phyloP scores from a whole-genome alignment of 139 green algal genomes.

The Chlamydomonas sp. region DNA sequence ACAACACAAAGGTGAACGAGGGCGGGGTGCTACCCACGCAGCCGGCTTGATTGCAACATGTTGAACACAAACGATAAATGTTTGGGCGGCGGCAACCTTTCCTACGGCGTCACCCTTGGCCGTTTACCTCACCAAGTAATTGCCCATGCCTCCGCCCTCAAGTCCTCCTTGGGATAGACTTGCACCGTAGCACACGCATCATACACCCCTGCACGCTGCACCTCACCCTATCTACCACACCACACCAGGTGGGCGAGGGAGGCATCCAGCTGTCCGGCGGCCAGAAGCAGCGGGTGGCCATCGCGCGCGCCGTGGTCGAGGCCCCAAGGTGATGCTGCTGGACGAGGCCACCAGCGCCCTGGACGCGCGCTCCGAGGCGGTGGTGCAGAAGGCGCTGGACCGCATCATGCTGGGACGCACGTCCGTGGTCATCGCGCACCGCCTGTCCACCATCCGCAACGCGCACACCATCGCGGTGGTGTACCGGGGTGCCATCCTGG shows the following conservation, averaged over 20 bases:
- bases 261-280: slow-evolving; percentile 75
- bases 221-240: too few relatives aligned
- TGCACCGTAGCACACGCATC: too few relatives aligned
- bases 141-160: not conserved
- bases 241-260: slow-evolving; percentile 59
- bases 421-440: slow-evolving; percentile 91
- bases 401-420: slow-evolving; percentile 77
- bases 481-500: slow-evolving; percentile 52
- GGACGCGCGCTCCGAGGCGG: slow-evolving; percentile 75
- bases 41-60: not conserved
- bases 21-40: not conserved
- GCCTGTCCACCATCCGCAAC: slow-evolving; percentile 85
- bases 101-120: too few relatives aligned
- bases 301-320: slow-evolving; percentile 72
- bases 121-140: too few relatives aligned
- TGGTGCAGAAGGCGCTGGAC: slow-evolving; percentile 75
- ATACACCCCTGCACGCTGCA: too few relatives aligned
- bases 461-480: slow-evolving; percentile 89
- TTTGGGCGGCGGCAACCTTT: too few relatives aligned
- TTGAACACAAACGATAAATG: too few relatives aligned
- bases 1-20: slow-evolving; percentile 36
- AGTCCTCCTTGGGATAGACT: not conserved
- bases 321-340: slow-evolving; percentile 50
- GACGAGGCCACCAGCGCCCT: slow-evolving; percentile 64
- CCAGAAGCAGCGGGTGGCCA: slow-evolving; percentile 88